A percentile compares a stretch with the other conserved stretches of the same genome.
These are phyloP conservation scores for Calonectria pseudoturangicola DNA, from an alignment of 2,329 filamentous ascomycete species.

Conservation along the genomic window DNA sequence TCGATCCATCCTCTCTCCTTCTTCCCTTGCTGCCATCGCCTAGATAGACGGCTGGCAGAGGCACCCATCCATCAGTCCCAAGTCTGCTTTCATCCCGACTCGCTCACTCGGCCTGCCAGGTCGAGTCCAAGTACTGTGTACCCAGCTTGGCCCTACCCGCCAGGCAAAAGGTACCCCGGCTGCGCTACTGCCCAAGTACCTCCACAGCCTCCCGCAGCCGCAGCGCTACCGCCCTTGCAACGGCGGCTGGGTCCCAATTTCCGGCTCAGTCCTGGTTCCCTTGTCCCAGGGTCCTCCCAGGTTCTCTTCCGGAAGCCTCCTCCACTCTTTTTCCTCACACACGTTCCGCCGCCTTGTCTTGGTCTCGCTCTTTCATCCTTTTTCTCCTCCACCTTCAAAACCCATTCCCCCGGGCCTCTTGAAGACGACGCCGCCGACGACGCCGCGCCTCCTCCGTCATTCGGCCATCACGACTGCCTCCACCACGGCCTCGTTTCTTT, in stretches of 20 bases:
- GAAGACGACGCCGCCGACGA: constrained; percentile 20
- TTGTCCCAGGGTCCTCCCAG: constrained; percentile 31
- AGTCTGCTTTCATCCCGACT: constrained; percentile 20
- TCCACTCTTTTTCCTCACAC: constrained; percentile 30
- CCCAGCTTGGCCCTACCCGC: constrained; percentile 14
- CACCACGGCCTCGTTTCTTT: constrained; percentile 22
- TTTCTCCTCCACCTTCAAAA: constrained; percentile 41
- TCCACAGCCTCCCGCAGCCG: constrained; percentile 34
- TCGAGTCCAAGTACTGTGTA: constrained; percentile 31
- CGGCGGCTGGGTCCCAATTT: constrained; percentile 48
- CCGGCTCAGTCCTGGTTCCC: constrained; percentile 38
- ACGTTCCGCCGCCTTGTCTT: constrained; percentile 17
- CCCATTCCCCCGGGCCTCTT: constrained; percentile 3
- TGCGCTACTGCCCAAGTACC: constrained; percentile 34
- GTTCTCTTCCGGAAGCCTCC: constrained; percentile 21
- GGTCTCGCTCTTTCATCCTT: constrained; percentile 36
- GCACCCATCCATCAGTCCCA: constrained; percentile 18
- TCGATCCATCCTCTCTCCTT: constrained; percentile 7
- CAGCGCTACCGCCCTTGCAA: constrained; percentile 51
- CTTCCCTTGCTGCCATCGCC: constrained; percentile 5
- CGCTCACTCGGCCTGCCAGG: constrained; percentile 18
- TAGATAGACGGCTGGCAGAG: constrained; percentile 10
- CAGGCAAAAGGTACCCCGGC: constrained; percentile 25
- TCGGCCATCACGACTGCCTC: constrained; percentile 13
- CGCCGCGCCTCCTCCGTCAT: constrained; percentile 30